Percentiles rank a stretch among this genome's conserved stretches.
These are phyloP conservation scores for Vaccinium myrtillus DNA, from an alignment of 148 eudicot species.

Conservation along the genomic window DNA sequence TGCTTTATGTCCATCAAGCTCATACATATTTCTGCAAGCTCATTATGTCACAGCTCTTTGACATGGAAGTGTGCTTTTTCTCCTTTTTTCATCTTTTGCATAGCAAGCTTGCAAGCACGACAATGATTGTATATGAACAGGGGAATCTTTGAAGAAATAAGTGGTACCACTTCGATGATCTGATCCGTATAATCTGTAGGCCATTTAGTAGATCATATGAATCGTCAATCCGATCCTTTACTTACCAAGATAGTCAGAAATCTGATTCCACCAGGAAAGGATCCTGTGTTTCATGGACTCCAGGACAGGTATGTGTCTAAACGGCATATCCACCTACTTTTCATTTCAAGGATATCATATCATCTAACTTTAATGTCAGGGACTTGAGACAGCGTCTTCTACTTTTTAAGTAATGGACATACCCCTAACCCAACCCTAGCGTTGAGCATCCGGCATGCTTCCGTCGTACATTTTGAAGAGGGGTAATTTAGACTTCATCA, in stretches of 20 bases:
- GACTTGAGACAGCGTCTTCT: not conserved
- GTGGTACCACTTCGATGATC: not conserved
- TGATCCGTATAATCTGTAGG: not conserved
- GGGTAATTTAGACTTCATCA: not conserved
- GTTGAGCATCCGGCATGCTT: not conserved
- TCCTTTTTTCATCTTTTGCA: not conserved
- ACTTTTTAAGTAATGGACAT: not conserved
- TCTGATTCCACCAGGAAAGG: not conserved
- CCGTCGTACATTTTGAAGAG: not conserved
- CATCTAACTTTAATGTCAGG: not conserved
- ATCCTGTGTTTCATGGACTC: not conserved
- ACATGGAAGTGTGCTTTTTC: not conserved
- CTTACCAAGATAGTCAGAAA: not conserved
- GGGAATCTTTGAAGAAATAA: not conserved
- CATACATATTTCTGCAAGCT: not conserved
- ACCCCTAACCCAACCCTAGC: not conserved
- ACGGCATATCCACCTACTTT: not conserved
- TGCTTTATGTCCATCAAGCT: not conserved
- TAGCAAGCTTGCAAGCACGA: constrained; percentile 5
- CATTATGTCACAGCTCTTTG: not conserved
- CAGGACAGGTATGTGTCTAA: not conserved
- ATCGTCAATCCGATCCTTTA: not conserved
- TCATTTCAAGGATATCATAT: not conserved
- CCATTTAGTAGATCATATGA: not conserved
- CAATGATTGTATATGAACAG: not conserved